A percentile compares a stretch with the other conserved stretches of the same genome.
Conservation (phyloP, 2,329 filamentous ascomycete species). For the Penicillium sp. region DNA sequence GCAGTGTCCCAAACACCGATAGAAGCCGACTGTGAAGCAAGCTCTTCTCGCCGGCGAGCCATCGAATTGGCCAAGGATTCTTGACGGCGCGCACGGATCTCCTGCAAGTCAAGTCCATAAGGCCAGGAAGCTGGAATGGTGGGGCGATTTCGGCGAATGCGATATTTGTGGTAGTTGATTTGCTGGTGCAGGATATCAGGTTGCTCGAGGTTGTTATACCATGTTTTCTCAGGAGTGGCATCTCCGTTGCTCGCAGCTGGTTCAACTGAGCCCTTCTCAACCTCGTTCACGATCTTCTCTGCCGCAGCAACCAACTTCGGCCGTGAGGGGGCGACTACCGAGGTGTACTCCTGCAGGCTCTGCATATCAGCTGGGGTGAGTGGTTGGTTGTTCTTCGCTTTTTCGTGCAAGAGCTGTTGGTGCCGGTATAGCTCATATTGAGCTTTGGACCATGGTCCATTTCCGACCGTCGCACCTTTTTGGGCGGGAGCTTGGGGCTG, state of each 20-base stretch:
- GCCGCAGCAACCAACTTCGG: conserved; percentile 27
- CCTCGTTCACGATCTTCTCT: conserved; percentile 40
- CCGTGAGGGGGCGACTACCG: neutral
- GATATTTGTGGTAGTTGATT: conserved; percentile 80
- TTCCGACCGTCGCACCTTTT: conserved; percentile 32
- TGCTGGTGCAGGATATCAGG: conserved; percentile 49
- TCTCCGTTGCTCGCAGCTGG: conserved; percentile 31
- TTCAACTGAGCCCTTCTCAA: conserved; percentile 36
- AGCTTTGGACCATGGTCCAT: conserved; percentile 30
- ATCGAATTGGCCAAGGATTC: conserved; percentile 88
- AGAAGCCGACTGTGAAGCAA: conserved; percentile 82
- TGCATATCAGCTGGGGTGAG: conserved; percentile 78
- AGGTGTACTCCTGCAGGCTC: conserved; percentile 53
- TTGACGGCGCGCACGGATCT: conserved; percentile 82
- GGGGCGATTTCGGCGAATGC: conserved; percentile 70
- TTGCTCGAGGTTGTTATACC: conserved; percentile 72
- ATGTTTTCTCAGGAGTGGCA: conserved; percentile 34
- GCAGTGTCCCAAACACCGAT: conserved; percentile 81
- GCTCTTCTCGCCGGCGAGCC: conserved; percentile 76
- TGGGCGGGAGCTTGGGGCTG: conserved; percentile 25
- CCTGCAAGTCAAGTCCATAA: conserved; percentile 81
- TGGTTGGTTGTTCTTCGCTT: conserved; percentile 81
- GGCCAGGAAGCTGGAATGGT: conserved; percentile 88
- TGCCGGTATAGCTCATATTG: conserved; percentile 50
- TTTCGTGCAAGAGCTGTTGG: conserved; percentile 90